Evolutionary conservation across 192 early-diverging fungal genomes (phyloP).

Genomic region (Backusella morwellensis): DNA sequence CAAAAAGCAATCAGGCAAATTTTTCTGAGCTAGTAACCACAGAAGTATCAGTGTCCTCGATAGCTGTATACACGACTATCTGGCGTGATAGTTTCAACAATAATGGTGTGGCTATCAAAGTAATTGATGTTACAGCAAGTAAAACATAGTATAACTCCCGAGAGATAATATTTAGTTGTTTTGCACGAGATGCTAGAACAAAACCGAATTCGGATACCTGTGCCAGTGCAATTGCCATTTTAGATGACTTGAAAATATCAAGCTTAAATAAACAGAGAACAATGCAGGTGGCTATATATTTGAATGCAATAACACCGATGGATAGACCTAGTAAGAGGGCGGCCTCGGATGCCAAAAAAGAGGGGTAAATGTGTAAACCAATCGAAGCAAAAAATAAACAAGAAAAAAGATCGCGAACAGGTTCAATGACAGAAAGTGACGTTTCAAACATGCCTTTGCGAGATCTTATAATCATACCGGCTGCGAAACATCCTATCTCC

Average conservation of each 20-base stretch:
- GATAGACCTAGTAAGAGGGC: constrained; percentile 45
- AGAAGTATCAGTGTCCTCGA: neutral
- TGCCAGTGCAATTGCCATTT: constrained; percentile 48
- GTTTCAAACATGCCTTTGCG: constrained; percentile 41
- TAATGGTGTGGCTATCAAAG: constrained; percentile 51
- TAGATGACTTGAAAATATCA: constrained; percentile 29
- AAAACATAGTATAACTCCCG: constrained; percentile 55
- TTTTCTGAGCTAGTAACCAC: neutral
- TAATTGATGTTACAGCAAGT: constrained; percentile 46
- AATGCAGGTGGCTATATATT: constrained; percentile 35
- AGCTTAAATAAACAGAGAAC: constrained; percentile 44
- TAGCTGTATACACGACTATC: neutral
- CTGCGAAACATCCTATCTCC: constrained; percentile 60
- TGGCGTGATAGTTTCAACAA: constrained; percentile 43
- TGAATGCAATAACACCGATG: constrained; percentile 43
- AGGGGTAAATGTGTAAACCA: constrained; percentile 58
- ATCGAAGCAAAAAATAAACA: constrained; percentile 59
- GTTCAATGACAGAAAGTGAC: constrained; percentile 39
- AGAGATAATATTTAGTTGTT: constrained; percentile 46
- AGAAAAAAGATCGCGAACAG: constrained; percentile 52
- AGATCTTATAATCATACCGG: constrained; percentile 48
- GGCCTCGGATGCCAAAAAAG: constrained; percentile 48
- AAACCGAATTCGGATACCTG: constrained; percentile 62
- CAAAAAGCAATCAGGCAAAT: neutral
- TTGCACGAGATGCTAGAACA: constrained; percentile 57